These are phyloP conservation scores for Sonneratia caseolaris DNA, from an alignment of 345 rosid genomes.

Conservation along the genomic window DNA sequence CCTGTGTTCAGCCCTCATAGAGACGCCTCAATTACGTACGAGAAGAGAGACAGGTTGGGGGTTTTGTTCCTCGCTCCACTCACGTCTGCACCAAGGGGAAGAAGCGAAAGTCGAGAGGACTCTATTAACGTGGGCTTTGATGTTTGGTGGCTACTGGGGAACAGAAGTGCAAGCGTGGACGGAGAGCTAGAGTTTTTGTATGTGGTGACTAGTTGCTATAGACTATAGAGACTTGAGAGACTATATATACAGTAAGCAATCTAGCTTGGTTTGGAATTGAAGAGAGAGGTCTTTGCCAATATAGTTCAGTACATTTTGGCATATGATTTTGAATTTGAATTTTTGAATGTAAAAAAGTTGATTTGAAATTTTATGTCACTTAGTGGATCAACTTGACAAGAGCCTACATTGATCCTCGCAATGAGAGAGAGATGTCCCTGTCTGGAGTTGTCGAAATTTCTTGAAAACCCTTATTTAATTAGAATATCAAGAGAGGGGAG, in stretches of 20 bases:
- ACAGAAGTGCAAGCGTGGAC: neutral
- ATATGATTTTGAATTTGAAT: too few species aligned
- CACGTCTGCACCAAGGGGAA: constrained; percentile 5
- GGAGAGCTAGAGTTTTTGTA: neutral
- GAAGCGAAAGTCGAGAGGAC: neutral
- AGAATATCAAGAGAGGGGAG: neutral
- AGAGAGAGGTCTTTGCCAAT: too few species aligned
- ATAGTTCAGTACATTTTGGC: too few species aligned
- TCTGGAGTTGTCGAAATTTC: neutral
- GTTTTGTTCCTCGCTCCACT: neutral
- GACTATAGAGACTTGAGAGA: too few species aligned
- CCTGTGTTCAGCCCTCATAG: constrained; percentile 42
- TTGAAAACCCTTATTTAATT: neutral
- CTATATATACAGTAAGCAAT: too few species aligned
- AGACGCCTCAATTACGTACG: neutral
- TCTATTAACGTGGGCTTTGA: neutral
- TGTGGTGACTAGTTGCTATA: too few species aligned
- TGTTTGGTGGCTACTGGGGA: constrained; percentile 15
- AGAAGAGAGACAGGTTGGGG: neutral
- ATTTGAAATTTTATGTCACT: too few species aligned
- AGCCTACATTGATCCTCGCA: too few species aligned
- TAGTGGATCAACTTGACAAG: too few species aligned
- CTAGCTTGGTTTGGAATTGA: too few species aligned
- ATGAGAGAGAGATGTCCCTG: neutral
- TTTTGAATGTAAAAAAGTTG: too few species aligned